Evolutionary conservation across 1,139 yeast genomes (phyloP), one percentile per base, ranked within the genome.

Genomic region (Diutina pseudorugosa): DNA sequence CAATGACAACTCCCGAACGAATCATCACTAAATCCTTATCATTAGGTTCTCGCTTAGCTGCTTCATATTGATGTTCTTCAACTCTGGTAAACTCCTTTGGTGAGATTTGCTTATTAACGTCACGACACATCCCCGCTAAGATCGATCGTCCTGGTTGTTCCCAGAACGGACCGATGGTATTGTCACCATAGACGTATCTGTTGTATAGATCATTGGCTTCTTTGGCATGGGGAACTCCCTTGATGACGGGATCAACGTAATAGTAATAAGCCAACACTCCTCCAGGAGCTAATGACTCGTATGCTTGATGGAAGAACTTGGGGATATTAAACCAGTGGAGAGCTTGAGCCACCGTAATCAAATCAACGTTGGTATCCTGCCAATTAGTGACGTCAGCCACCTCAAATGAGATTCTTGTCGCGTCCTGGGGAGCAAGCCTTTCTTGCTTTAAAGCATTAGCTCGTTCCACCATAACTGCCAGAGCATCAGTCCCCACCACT

Each of bases 321-420:
- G 30, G 5, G 2, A 18, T 45, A 16, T 66, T 58, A 53, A 73
- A 70, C 79, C 79, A 74, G 56, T 74, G 79, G 48, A 73, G 64
- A 55, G 77, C 73, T 56, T 73, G 75, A 4, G 77, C 79, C 5
- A 73, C 76, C 8, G 75, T 71, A 41, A 74, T 68, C 54, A 73
- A 64, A 55, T 71, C 76, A 48, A 67, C 58, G 6, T 18, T 27
- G n/a, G 53, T n/a, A 55, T 58, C 44, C 49, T 41, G 16, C 57
- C 70, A 66, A 30, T 65, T 65, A 53, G 72, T 77, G 6, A 68
- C 73, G 1, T 73, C 65, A 0, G 74, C 74, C 16, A 62, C 61
- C 43, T 61, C 58, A 57, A 74, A 74, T 5, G 56, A 47, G 33
- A 74, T 66, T 18, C 70, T 58, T 2, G 61, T 53, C 1, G 53